These are phyloP conservation scores for Beauveria caledonica DNA, from an alignment of 2,329 filamentous ascomycete species.

Conservation along the genomic window DNA sequence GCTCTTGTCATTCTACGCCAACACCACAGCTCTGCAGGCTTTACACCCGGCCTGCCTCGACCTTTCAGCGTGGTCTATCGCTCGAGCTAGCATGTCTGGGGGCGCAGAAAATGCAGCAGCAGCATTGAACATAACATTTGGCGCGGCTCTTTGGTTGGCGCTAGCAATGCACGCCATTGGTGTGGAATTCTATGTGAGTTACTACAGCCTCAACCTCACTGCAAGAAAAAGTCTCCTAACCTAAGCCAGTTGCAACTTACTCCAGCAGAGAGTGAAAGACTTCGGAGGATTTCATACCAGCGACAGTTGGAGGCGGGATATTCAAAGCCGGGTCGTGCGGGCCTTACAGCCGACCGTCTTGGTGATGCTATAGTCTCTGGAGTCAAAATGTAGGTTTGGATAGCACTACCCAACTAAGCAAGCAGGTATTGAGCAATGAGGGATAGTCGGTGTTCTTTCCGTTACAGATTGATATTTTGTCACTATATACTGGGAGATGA, in stretches of 20 bases:
- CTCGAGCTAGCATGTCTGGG: conserved; percentile 23
- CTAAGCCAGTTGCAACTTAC: conserved; percentile 38
- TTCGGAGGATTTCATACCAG: conserved; percentile 48
- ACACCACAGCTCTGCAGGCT: conserved; percentile 17
- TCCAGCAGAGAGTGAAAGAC: conserved; percentile 42
- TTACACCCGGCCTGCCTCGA: conserved; percentile 36
- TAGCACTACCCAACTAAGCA: not conserved
- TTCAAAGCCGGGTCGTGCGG: conserved; percentile 38
- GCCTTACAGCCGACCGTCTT: conserved; percentile 33
- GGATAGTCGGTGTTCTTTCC: too few relatives aligned
- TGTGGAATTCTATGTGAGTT: conserved; percentile 38
- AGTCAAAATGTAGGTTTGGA: not conserved
- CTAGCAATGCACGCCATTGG: conserved; percentile 41
- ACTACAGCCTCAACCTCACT: not conserved
- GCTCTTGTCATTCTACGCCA: conserved; percentile 30
- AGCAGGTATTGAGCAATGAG: too few relatives aligned
- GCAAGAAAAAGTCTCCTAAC: not conserved
- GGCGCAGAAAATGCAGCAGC: conserved; percentile 27
- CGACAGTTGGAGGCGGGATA: conserved; percentile 46
- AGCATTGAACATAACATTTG: conserved; percentile 38
- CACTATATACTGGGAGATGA: too few relatives aligned
- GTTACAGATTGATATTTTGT: too few relatives aligned
- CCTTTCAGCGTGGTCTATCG: conserved; percentile 22
- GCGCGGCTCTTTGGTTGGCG: conserved; percentile 42
- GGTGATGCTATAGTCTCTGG: conserved; percentile 21